Base-by-base conservation (phyloP, 2,329 filamentous ascomycete genomes). In the Neonectria coccinea region DNA sequence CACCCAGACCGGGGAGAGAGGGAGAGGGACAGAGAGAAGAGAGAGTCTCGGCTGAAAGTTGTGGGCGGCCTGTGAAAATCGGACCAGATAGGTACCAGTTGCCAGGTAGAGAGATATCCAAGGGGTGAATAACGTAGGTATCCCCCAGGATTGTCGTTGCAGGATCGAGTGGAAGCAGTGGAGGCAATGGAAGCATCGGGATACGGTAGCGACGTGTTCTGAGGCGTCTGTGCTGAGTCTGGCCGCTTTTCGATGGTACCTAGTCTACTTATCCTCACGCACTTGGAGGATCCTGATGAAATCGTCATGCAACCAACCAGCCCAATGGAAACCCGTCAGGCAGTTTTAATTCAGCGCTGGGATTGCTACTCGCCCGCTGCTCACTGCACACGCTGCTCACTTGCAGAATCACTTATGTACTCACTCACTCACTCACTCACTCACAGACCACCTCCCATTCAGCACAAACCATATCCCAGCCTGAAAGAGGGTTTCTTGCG, bases 91-190 rank as follows among this genome's bases (percentile, higher is more conserved):
- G 47, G 47, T 18, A 31, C 47, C 16, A 31, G 16, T 6, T 39
- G 25, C 47, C 27, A 14, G n/a, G 39, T 41, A 47, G 14, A 9
- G 47, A 31, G n/a, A 51, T 51, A 33, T 33, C 9, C 60, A 47
- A 62, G 58, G 62, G 39, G 18, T n/a, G 66, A 44, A 53, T 25
- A 25, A 25, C 25, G 25, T 25, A 25, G 25, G 25, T 56, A 58
- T 71, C 67, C 68, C 70, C 70, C 67, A 72, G 70, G 70, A 70
- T 71, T 73, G 56, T 56, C 65, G 59, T 50, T 72, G 66, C 63
- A 66, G 62, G 61, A 36, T 41, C 25, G 61, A 33, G 55, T 25
- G 25, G 55, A 48, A 50, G 65, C 12, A 63, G 59, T 56, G 53
- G 54, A 44, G 56, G 39, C 36, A 61, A 29, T 56, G 52, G 57